Percentiles rank a stretch among this genome's conserved stretches.
Conservation (phyloP, 257 asterid genomes). For the Primulina tabacum region DNA sequence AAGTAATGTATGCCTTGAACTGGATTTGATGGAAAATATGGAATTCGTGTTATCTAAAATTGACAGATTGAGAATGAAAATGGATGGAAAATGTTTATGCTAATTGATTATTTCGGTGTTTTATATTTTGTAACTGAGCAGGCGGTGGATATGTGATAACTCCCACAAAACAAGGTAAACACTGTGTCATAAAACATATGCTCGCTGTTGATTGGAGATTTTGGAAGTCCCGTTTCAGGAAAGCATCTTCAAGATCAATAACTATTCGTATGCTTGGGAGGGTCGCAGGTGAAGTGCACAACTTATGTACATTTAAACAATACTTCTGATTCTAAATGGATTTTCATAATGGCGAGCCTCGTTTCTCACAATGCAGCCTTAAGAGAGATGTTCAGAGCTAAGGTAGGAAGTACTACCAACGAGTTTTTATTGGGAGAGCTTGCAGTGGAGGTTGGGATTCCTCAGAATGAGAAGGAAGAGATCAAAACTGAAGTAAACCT, state of each 20-base stretch:
- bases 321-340: neutral
- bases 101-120: neutral
- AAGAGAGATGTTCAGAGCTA: slow-evolving; percentile 65
- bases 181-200: slow-evolving; percentile 75
- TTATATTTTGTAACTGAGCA: slow-evolving; percentile 24
- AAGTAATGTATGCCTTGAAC: slow-evolving; percentile 72
- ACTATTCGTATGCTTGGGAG: slow-evolving; percentile 75
- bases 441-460: slow-evolving; percentile 38
- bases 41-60: neutral
- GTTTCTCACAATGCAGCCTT: slow-evolving; percentile 47
- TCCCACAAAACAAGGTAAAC: slow-evolving; percentile 69
- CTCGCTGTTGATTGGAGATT: slow-evolving; percentile 85
- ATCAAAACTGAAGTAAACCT: slow-evolving; percentile 39
- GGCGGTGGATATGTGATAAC: slow-evolving; percentile 88
- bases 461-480: slow-evolving; percentile 41
- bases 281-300: slow-evolving; percentile 59
- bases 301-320: neutral
- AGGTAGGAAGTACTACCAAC: slow-evolving; percentile 40
- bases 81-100: neutral
- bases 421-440: slow-evolving; percentile 40
- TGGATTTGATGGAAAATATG: neutral
- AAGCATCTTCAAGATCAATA: slow-evolving; percentile 62
- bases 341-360: neutral
- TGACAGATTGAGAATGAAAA: neutral
- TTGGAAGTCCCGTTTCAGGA: slow-evolving; percentile 64